Base-by-base conservation (phyloP, 2,329 filamentous ascomycete species). In the Sordariomycetes sp. region DNA sequence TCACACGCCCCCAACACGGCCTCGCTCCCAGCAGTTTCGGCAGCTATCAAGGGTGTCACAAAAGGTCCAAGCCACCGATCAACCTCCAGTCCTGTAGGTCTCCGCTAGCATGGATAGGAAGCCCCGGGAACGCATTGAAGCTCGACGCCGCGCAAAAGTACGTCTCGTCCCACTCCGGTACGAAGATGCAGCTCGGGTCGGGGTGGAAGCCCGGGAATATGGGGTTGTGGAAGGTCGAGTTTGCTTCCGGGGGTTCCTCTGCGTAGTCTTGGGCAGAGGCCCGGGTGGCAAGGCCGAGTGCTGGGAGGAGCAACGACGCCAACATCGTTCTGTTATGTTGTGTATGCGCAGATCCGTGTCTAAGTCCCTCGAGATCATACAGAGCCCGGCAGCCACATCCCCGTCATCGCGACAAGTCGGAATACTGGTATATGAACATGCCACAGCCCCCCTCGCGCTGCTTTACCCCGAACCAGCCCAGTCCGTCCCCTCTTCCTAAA, bases 131-230 rank as follows among this genome's bases (percentile, higher is more conserved):
- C 0, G 71, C 68, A 56, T 75, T 73, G 61, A 80, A 81, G 1
- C 74, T 78, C 0, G 77, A 79, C 0, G 74, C 75, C 2, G 71
- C 74, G 60, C 75, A 78, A 64, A 76, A 78, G 62, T 77, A 79
- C 5, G 71, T 75, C n/a, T 71, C 69, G 36, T 74, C 63, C 10
- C 64, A 61, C 17, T 73, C 65, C 10, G 64, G 62, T 22, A 75
- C 64, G 54, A 70, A 69, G n/a, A 72, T 67, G 53, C 74, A 75
- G 5, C 69, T 73, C 0, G 76, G 76, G 61, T 79, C 76, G 0
- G 76, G 72, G 61, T 77, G 72, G 66, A 72, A 78, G 5, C 76
- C 76, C 3, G 76, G 73, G 3, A 79, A 65, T 5, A 78, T 69
- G 0, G 76, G 76, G 62, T 78, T 79, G 45, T 62, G 56, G 58